phyloP scores from a whole-genome alignment of 1,284 basidiomycete species.

The Sanghuangporus baumii region DNA sequence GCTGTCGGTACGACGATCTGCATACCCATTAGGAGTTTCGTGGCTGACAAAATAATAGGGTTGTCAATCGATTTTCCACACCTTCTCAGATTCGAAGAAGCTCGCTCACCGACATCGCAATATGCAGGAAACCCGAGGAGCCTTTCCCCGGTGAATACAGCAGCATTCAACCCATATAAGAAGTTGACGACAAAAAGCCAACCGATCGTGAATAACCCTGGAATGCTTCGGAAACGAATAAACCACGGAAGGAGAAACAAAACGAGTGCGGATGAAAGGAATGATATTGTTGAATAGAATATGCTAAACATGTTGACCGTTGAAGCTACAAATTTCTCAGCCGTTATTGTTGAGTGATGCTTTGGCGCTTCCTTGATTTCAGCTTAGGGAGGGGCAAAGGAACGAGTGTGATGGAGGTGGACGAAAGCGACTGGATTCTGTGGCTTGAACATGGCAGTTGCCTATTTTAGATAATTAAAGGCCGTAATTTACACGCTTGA shows the following conservation, averaged over 20 bases:
- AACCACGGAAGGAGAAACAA: constrained; percentile 38
- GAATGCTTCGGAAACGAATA: constrained; percentile 49
- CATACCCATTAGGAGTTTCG: constrained; percentile 38
- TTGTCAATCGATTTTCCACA: background rate
- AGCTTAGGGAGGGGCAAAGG: too few relatives aligned
- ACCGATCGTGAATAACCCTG: constrained; percentile 44
- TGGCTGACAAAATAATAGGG: constrained; percentile 26
- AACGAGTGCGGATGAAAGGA: constrained; percentile 28
- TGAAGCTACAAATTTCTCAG: too few relatives aligned
- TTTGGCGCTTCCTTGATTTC: too few relatives aligned
- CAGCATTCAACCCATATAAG: constrained; percentile 46
- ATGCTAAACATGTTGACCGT: background rate
- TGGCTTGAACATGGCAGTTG: too few relatives aligned
- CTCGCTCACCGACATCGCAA: constrained; percentile 60
- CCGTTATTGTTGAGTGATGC: too few relatives aligned
- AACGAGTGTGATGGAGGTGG: too few relatives aligned
- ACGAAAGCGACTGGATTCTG: too few relatives aligned
- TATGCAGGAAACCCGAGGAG: constrained; percentile 44
- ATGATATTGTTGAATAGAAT: background rate
- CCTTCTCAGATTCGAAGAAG: background rate
- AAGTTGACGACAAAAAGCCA: constrained; percentile 55
- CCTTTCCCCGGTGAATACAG: constrained; percentile 50
- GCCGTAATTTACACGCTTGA: too few relatives aligned
- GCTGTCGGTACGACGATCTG: constrained; percentile 51
- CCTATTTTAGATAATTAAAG: too few relatives aligned